phyloP scores from a whole-genome alignment of 805 yeast genomes.

The Kazachstania bromeliacearum region DNA sequence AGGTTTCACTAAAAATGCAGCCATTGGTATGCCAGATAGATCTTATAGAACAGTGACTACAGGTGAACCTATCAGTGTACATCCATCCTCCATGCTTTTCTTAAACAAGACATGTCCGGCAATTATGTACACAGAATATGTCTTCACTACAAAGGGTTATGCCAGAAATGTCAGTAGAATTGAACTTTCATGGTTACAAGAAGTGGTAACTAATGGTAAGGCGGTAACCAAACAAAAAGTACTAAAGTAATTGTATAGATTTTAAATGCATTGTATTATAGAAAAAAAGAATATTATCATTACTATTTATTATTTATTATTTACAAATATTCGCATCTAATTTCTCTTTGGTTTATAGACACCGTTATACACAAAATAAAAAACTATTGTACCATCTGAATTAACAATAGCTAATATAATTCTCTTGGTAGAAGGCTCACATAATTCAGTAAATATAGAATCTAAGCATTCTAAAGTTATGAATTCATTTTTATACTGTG shows the following conservation, averaged over 20 bases:
- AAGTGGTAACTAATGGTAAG: constrained; percentile 37
- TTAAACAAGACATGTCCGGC: constrained; percentile 69
- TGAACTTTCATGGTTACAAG: constrained; percentile 78
- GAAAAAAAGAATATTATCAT: too few species aligned
- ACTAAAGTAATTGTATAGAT: neutral
- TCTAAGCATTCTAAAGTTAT: constrained; percentile 21
- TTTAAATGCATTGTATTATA: neutral
- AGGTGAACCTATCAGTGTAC: constrained; percentile 79
- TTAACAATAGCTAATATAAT: constrained; percentile 48
- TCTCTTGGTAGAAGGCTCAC: constrained; percentile 27
- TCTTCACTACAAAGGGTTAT: constrained; percentile 85
- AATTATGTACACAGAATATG: constrained; percentile 89
- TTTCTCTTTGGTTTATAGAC: constrained; percentile 53
- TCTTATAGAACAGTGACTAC: constrained; percentile 77
- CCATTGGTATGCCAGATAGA: constrained; percentile 90
- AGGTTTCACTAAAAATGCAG: constrained; percentile 84
- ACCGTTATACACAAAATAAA: constrained; percentile 59
- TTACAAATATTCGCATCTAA: too few species aligned
- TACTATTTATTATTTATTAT: too few species aligned
- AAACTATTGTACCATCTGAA: constrained; percentile 63
- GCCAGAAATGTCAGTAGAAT: constrained; percentile 82
- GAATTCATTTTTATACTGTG: constrained; percentile 17
- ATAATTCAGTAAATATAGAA: constrained; percentile 13
- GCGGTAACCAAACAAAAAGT: constrained; percentile 13
- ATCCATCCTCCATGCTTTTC: constrained; percentile 82